Base-by-base conservation (phyloP, 768 basidiomycete species). In the Myochromella boudieri region DNA sequence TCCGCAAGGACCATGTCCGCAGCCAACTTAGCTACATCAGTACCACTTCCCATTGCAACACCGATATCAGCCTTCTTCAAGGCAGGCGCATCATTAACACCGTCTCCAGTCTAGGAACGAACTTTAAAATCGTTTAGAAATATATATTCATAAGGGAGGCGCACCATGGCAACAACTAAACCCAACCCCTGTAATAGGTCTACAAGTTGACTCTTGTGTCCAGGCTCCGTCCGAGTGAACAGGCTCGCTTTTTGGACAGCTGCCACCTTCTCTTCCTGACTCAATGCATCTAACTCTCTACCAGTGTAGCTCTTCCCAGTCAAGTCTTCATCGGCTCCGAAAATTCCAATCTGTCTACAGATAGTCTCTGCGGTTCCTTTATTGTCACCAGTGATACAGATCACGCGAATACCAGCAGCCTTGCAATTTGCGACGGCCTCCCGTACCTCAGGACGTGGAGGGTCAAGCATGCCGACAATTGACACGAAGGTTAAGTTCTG, bases 351-450 rank as follows among this genome's bases (percentile, higher is more conserved):
- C 67, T 94, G 87, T 49, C 91, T 75, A 67, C 94, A 97, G 58
- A 99, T 97, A 22, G 94, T 91, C 75, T 97, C 95, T 34, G 95
- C 95, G 15, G 95, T 99, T 51, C 88, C 85, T 73, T 95, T 95
- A 72, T 97, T 97, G 68, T 98, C 95, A 32, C 95, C 95, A 3
- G 95, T 99, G 64, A 99, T 95, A 60, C 95, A 95, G 57, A 99
- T 84, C 36, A 97, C 93, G 29, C 95, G 81, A 56, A 99, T 95
- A 12, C 95, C 95, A 6, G 95, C 95, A 12, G 89, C 85, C 56
- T 74, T 83, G 71, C 95, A 97, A 63, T 91, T 92, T 26, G 85
- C 88, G 22, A 99, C 82, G 9, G 97, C 95, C 27, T 66, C 75
- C 25, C 78, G 77, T 31, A 94, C 97, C 68, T 97, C 95, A 3